A percentile compares a stretch with the other conserved stretches of the same genome.
Conservation (phyloP, 2,329 filamentous ascomycete genomes). For the Xylaria arbuscula region DNA sequence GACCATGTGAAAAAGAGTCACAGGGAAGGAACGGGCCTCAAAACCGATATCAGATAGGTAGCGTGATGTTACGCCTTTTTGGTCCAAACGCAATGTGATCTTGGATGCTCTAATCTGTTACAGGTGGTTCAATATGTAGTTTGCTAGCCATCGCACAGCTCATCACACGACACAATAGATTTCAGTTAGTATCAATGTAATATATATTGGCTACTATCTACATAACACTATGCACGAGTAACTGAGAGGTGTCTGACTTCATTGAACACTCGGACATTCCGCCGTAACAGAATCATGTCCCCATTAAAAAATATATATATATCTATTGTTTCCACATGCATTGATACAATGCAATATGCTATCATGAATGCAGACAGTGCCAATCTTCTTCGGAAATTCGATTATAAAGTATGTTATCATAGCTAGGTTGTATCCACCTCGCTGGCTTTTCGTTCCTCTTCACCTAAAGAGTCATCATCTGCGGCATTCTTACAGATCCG, state of each 20-base stretch:
- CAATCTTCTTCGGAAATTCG: not conserved
- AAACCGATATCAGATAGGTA: not conserved
- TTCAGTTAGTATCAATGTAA: not conserved
- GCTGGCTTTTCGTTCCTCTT: constrained; percentile 45
- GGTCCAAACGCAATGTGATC: not conserved
- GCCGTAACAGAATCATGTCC: not conserved
- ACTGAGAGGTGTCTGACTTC: constrained; percentile 11
- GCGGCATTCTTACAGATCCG: constrained; percentile 49
- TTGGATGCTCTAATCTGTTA: not conserved
- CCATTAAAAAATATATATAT: not conserved
- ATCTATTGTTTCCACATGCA: not conserved
- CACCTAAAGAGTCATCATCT: constrained; percentile 35
- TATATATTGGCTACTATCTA: not conserved
- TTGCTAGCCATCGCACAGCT: not conserved
- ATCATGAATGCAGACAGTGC: not conserved
- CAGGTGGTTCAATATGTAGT: not conserved
- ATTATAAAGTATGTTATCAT: constrained; percentile 37
- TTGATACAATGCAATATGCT: constrained; percentile 6
- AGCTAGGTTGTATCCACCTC: constrained; percentile 42
- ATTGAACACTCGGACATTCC: not conserved
- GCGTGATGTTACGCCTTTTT: not conserved
- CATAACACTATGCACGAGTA: not conserved
- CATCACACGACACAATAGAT: not conserved
- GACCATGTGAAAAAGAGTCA: not conserved
- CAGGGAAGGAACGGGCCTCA: constrained; percentile 9